Evolutionary conservation across 495 filamentous ascomycete genomes (phyloP).

Genomic region (Penicillium cinerascens): DNA sequence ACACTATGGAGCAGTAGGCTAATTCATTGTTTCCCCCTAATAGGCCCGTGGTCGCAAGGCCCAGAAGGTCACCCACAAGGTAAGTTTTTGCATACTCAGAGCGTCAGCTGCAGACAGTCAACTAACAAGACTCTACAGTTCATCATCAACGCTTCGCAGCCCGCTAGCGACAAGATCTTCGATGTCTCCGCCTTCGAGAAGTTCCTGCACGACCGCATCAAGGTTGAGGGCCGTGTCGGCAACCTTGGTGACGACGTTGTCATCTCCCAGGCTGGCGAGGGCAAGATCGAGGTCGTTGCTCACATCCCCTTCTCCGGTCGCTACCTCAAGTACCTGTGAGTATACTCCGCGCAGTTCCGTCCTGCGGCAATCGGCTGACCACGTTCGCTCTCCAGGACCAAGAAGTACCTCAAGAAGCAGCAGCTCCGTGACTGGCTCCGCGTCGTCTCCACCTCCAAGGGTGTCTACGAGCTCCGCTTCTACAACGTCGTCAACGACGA

Average conservation of each 20-base stretch:
- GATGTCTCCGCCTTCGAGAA: slow-evolving; percentile 96
- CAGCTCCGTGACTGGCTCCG: slow-evolving; percentile 99
- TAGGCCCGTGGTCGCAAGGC: slow-evolving; percentile 57
- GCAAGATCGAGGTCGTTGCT: slow-evolving; percentile 95
- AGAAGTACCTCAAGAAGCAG: slow-evolving; percentile 99
- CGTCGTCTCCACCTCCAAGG: slow-evolving; percentile 93
- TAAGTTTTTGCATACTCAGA: slow-evolving; percentile 24
- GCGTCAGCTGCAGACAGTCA: neutral
- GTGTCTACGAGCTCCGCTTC: slow-evolving; percentile 99
- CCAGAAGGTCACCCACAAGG: slow-evolving; percentile 69
- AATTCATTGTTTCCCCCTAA: slow-evolving; percentile 43
- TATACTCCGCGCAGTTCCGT: slow-evolving; percentile 10
- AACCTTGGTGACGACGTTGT: slow-evolving; percentile 93
- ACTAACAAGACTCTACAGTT: slow-evolving; percentile 53
- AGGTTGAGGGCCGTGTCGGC: slow-evolving; percentile 95
- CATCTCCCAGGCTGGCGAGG: slow-evolving; percentile 87
- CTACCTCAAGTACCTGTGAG: slow-evolving; percentile 99
- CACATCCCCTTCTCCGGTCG: slow-evolving; percentile 97
- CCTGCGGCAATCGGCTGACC: slow-evolving; percentile 8
- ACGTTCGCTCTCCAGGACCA: slow-evolving; percentile 61
- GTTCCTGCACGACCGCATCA: slow-evolving; percentile 99
- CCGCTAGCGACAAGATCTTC: slow-evolving; percentile 99
- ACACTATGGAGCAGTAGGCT: slow-evolving; percentile 90
- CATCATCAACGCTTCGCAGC: slow-evolving; percentile 98
- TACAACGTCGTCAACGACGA: slow-evolving; percentile 99